phyloP scores from a whole-genome alignment of 2,329 filamentous ascomycete species.

The Dryadomyces sulphureus region DNA sequence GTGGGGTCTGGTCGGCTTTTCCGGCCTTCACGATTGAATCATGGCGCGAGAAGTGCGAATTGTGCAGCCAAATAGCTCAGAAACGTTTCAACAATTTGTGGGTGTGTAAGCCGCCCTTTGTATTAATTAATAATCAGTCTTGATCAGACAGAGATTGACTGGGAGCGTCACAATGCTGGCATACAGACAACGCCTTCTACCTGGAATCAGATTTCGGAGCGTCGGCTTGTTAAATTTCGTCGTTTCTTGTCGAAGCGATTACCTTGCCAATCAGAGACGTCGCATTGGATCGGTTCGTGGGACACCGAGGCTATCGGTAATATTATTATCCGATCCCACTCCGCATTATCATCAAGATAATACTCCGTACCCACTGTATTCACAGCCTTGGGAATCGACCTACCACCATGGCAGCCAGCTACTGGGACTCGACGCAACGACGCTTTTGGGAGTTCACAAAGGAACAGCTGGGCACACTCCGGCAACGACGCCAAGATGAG shows the following conservation, averaged over 20 bases:
- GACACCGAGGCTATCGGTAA: background rate
- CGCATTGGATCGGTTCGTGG: background rate
- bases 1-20: background rate
- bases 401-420: conserved; percentile 71
- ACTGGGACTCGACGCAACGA: conserved; percentile 89
- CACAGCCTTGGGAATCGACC: too few species aligned
- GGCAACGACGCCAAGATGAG: conserved; percentile 62
- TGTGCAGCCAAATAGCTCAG: too few species aligned
- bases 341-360: too few species aligned
- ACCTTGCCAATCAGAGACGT: background rate
- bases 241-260: too few species aligned
- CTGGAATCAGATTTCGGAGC: too few species aligned
- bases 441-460: conserved; percentile 84
- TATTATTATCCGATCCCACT: background rate
- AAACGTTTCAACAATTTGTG: background rate
- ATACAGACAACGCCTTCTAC: background rate
- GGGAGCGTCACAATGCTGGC: background rate
- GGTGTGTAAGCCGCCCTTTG: too few species aligned
- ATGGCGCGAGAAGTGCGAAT: background rate
- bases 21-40: background rate
- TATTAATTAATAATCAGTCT: too few species aligned
- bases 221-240: too few species aligned
- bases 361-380: too few species aligned
- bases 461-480: conserved; percentile 60
- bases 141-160: too few species aligned